Percentiles rank a stretch among this genome's conserved stretches.
phyloP scores from a whole-genome alignment of 164 flowering plant species.

The Liquidambar formosana region DNA sequence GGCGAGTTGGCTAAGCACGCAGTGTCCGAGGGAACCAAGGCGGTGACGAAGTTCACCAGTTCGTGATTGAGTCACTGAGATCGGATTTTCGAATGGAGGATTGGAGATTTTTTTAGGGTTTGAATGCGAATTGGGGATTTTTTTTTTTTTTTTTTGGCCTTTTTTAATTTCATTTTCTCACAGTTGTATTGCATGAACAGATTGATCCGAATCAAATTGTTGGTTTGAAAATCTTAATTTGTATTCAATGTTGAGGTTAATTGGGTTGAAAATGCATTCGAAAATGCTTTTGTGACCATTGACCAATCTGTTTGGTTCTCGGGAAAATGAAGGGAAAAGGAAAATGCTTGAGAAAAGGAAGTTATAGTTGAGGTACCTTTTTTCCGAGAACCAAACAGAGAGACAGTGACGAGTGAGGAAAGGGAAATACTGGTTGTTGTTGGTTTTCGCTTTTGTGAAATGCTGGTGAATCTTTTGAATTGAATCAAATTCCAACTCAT shows the following conservation, averaged over 20 bases:
- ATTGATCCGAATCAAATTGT: neutral
- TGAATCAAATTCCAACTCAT: too few relatives aligned
- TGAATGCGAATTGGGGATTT: neutral
- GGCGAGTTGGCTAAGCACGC: constrained; percentile 4
- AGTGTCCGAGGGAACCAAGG: constrained; percentile 2
- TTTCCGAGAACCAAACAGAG: too few relatives aligned
- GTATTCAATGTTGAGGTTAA: neutral
- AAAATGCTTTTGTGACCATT: too few relatives aligned
- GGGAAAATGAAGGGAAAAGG: too few relatives aligned
- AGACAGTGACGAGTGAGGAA: too few relatives aligned
- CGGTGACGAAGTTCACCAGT: neutral
- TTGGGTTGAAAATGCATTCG: neutral
- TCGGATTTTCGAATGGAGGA: too few relatives aligned
- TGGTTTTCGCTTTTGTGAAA: too few relatives aligned
- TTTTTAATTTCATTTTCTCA: neutral
- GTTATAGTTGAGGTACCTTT: too few relatives aligned
- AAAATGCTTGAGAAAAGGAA: too few relatives aligned
- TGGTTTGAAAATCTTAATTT: neutral
- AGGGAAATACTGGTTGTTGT: too few relatives aligned
- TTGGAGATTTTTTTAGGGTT: neutral
- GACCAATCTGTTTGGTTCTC: too few relatives aligned
- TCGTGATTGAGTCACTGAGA: neutral
- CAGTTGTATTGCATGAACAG: neutral
- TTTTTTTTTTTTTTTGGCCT: neutral
- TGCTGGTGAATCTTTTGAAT: too few relatives aligned